A percentile compares a stretch with the other conserved stretches of the same genome.
phyloP scores from a whole-genome alignment of 352 stramenopile genomes.

The Ophiocytium majus region DNA sequence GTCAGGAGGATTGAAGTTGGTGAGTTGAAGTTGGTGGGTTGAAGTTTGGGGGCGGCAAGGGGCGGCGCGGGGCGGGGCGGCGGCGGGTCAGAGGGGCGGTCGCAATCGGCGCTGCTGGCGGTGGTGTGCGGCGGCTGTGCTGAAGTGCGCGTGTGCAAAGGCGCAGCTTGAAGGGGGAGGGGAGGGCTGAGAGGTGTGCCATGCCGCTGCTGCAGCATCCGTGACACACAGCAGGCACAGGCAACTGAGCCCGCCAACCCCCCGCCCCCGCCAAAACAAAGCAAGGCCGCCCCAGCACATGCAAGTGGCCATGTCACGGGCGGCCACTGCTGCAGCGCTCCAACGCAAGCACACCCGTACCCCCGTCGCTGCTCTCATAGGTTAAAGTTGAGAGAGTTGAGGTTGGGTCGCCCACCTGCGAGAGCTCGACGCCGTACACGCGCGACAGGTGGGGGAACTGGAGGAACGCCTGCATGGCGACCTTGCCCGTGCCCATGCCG shows the following conservation, averaged over 20 bases:
- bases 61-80: not conserved
- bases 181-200: too few species aligned
- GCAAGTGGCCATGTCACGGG: too few species aligned
- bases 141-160: not conserved
- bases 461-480: slow-evolving; percentile 59
- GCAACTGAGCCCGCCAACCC: too few species aligned
- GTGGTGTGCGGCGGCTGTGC: not conserved
- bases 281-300: not conserved
- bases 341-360: too few species aligned
- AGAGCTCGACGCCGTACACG: slow-evolving; percentile 61
- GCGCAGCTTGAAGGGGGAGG: too few species aligned
- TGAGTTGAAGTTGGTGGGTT: not conserved
- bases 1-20: not conserved
- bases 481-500: slow-evolving; percentile 55
- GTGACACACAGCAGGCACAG: too few species aligned
- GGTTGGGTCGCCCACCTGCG: slow-evolving; percentile 49
- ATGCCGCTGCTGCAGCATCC: too few species aligned
- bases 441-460: slow-evolving; percentile 57
- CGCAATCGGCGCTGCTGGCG: not conserved
- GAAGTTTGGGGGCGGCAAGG: not conserved
- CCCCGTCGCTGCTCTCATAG: too few species aligned
- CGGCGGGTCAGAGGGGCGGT: not conserved
- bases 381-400: slow-evolving; percentile 43
- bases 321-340: too few species aligned
- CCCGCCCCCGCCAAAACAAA: too few species aligned